Evolutionary conservation across 306 rosid species (phyloP).

Genomic region (Dryas alaskensis): DNA sequence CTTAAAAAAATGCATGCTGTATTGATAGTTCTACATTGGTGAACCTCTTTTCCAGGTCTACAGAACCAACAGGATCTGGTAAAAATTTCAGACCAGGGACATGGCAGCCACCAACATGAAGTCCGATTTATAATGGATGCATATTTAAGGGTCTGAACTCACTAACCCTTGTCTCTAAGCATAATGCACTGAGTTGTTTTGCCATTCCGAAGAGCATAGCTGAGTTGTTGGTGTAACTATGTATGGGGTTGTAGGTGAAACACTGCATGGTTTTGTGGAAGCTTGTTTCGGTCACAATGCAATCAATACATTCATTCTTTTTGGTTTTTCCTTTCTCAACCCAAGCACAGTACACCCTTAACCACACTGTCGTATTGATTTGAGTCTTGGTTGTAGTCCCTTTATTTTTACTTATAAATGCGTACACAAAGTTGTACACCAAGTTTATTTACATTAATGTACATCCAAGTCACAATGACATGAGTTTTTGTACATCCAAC

Average conservation of each 20-base stretch:
- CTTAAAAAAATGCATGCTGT: background rate
- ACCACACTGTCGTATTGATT: background rate
- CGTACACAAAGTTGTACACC: background rate
- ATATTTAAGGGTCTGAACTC: background rate
- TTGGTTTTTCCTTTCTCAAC: background rate
- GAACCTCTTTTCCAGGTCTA: constrained; percentile 47
- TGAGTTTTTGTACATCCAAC: background rate
- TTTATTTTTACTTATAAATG: background rate
- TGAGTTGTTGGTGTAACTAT: background rate
- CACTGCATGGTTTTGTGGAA: background rate
- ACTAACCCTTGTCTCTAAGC: background rate
- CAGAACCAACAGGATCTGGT: constrained; percentile 81
- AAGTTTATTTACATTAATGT: background rate
- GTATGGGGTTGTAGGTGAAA: no score
- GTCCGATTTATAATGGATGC: background rate
- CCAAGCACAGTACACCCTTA: background rate
- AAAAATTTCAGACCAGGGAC: constrained; percentile 72
- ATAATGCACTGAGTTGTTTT: background rate
- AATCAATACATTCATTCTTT: constrained; percentile 2
- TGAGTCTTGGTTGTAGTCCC: background rate
- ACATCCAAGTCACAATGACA: background rate
- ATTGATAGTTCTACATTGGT: constrained; percentile 1
- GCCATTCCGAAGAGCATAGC: background rate
- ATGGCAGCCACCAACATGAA: constrained; percentile 94
- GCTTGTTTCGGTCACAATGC: background rate